Evolutionary conservation across 192 early-diverging fungal genomes (phyloP), one percentile per base, ranked within the genome.

Genomic region (Phlyctochytrium planicorne): DNA sequence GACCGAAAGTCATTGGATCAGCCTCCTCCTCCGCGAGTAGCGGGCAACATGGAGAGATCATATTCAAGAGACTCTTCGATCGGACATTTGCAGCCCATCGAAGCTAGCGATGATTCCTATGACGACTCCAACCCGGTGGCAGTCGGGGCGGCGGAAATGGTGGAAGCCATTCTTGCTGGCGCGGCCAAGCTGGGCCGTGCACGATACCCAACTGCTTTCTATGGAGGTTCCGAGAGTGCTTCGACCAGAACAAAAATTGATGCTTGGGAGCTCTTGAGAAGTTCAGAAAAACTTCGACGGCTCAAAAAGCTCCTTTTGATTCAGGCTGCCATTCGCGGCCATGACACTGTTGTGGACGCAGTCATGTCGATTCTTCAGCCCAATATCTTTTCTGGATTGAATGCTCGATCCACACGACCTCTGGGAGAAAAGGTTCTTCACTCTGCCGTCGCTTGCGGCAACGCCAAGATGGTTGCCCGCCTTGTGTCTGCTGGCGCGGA

Each of bases 311-410:
- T 89, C 20, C 55, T 76, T 20, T 34, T 90, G 20, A 68, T 82
- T 1, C 86, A 89, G 55, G 74, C 70, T 23, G 73, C 82, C 33
- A 79, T 82, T 62, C 73, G 90, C 47, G 88, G 85, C 72, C 86
- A 65, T 33, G 82, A 81, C 36, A 36, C 69, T 59, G 69, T 71
- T 1, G 56, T 71, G 52, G 69, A 71, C 27, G 69, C 69, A 32
- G 69, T 71, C 10, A 23, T 71, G 1, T 23, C 63, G 20, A 55
- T 65, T 6, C 30, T 65, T 29, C 69, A 71, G 36, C 69, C 69
- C 10, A 20, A 47, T 47, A 20, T 47, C 40, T 14, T 14, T 6
- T 47, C 10, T 20, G 20, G 6, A 6, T 47, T 6, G 40, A 47
- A 47, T 6, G 40, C 40, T 14, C 20, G 10, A 47, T 6, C 20